Evolutionary conservation across 1,284 basidiomycete species (phyloP), one percentile per base, ranked within the genome.

Genomic region (Psilocybe mexicana): DNA sequence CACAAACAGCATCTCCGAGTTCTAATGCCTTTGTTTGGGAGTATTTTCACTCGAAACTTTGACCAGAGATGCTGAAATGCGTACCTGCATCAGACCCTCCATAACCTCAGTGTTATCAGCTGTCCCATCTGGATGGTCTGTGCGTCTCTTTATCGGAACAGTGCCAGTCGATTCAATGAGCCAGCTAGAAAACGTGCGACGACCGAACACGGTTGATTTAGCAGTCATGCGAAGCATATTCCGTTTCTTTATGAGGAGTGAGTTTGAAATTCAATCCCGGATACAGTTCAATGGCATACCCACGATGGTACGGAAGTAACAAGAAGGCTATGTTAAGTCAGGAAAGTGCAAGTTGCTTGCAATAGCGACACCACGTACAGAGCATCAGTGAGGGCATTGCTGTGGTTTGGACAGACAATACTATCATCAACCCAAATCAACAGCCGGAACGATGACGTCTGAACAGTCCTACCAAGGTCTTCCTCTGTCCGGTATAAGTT

Each of bases 111-210:
- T 76, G 68, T 94, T 94, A 71, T 94, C 86, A 1, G 78, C 78
- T 38, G 55, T 64, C n/a, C 71, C 79, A 54, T 85, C 78, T 0
- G 69, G 65, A 62, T 77, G 83, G 67, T 94, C 92, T 63, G 88
- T 91, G 44, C 83, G 79, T 55, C 93, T 79, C 68, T 88, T 84
- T 46, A 94, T 82, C 0, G 92, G 93, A 0, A 94, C 80, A 1
- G 93, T 92, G 12, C 92, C 92, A 2, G 90, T 89, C 26, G 86
- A 87, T 69, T 94, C 92, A 54, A 94, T 92, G 18, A 94, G 79
- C 92, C 93, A 93, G 62, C 88, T 92, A 2, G 89, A 92, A 70
- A 94, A 92, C 2, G 91, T 94, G 60, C 71, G 79, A 53, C 80
- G 86, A 4, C 92, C 90, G 65, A 94, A 94, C 65, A 90, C 88